Evolutionary conservation across 1,284 basidiomycete species (phyloP), one percentile per base, ranked within the genome.

Genomic region (Naganishia cerealis): DNA sequence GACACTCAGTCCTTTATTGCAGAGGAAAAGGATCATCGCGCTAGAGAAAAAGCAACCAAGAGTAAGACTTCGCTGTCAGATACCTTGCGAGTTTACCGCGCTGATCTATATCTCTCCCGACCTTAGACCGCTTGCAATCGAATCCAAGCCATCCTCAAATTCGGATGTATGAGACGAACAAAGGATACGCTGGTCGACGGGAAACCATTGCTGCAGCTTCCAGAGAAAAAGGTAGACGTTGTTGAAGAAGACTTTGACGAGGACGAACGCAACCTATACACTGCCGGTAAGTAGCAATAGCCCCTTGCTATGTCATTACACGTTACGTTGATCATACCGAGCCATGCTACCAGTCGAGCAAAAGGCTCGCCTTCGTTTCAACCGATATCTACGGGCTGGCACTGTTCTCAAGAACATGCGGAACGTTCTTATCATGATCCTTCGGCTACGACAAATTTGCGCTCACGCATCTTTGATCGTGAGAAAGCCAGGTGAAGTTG

Each of bases 201-300:
- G 9, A 70, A 73, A 43, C 72, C 72, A 13, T 72, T 80, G 48
- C 72, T 80, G 21, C 69, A 76, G 33, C 74, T 81, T 1, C 73
- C 74, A 0, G 54, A 55, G n/a, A 79, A 80, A 71, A 72, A 68
- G 0, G 74, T 74, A 8, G 71, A 74, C 9, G 67, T 79, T 12
- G 72, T 73, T 1, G 69, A 73, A 55, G 73, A 80, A 12, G 72
- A 73, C 18, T 68, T 68, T 38, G 61, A 68, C 24, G 52, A 58
- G 18, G 78, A 81, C 26, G 80, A 82, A 71, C 72, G 79, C 21
- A 74, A 75, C 10, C 77, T 81, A 16, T 81, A 82, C 72, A 72
- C 71, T 13, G 71, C 73, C 5, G 71, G 61, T 63, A 54, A 63
- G 61, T 38, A n/a, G 21, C 15, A 59, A 5, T 16, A 6, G 36